A percentile compares a stretch with the other conserved stretches of the same genome.
Evolutionary conservation across 2,329 filamentous ascomycete species (phyloP).

Genomic region (Diplocarpon mali): DNA sequence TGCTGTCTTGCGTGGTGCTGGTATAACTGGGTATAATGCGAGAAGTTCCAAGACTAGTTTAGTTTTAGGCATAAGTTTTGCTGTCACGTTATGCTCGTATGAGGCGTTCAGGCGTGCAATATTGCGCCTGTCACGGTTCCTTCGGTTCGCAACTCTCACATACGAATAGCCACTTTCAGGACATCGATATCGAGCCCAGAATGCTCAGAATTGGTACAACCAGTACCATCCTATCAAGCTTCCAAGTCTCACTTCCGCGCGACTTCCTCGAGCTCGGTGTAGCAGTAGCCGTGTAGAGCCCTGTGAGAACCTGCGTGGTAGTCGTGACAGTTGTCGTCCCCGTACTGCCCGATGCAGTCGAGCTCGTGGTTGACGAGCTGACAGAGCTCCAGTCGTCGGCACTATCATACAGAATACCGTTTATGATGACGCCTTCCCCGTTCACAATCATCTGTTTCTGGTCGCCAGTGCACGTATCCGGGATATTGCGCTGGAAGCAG

Average conservation of each 20-base stretch:
- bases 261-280: constrained; percentile 23
- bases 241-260: constrained; percentile 3
- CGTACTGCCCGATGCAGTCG: constrained; percentile 4
- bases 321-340: constrained; percentile 19
- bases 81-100: no score
- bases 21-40: no score
- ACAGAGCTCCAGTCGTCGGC: constrained; percentile 31
- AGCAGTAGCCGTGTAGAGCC: constrained; percentile 25
- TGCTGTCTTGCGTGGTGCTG: no score
- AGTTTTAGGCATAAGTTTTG: no score
- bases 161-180: background rate
- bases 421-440: constrained; percentile 45
- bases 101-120: no score
- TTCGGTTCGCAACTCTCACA: background rate
- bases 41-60: no score
- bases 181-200: background rate
- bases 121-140: no score
- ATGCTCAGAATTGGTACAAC: background rate
- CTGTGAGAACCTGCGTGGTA: constrained; percentile 25
- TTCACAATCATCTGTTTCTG: constrained; percentile 36
- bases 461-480: constrained; percentile 40
- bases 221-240: background rate
- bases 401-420: constrained; percentile 43
- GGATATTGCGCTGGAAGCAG: constrained; percentile 51
- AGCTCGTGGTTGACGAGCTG: constrained; percentile 10